Conservation (phyloP, 2,329 filamentous ascomycete genomes). For the Apiospora phragmitis region DNA sequence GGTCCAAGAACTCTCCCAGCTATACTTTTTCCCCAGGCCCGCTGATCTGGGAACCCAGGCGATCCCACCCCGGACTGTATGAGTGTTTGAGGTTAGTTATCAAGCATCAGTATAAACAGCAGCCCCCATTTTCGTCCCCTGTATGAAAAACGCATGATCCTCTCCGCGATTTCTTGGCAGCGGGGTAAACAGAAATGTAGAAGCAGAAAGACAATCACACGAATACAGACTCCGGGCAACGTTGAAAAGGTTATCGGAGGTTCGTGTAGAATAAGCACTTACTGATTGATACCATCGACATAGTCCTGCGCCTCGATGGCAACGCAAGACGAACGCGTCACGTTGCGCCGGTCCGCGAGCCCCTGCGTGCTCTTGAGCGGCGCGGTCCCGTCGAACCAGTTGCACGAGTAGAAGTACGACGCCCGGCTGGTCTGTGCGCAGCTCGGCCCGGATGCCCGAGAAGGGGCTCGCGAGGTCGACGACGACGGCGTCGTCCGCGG, state of each 20-base stretch:
- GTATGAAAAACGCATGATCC: too few relatives aligned
- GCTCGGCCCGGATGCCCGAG: constrained; percentile 69
- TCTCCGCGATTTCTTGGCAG: background rate
- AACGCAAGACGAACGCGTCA: constrained; percentile 66
- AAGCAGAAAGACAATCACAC: background rate
- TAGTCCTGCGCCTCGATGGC: constrained; percentile 78
- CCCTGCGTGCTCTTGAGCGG: constrained; percentile 62
- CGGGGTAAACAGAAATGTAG: background rate
- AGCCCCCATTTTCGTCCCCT: too few relatives aligned
- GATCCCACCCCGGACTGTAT: constrained; percentile 47
- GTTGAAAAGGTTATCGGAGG: too few relatives aligned
- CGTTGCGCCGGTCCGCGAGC: constrained; percentile 40
- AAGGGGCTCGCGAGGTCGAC: constrained; percentile 61
- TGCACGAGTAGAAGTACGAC: constrained; percentile 74
- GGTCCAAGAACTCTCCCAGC: constrained; percentile 46
- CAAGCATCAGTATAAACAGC: background rate
- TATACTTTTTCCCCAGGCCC: constrained; percentile 41
- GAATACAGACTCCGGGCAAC: too few relatives aligned
- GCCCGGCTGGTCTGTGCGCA: constrained; percentile 70
- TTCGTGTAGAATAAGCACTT: too few relatives aligned
- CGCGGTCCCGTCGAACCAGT: constrained; percentile 51
- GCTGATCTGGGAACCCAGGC: constrained; percentile 40
- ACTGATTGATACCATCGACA: constrained; percentile 76
- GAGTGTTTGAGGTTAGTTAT: background rate
- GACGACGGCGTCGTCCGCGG: constrained; percentile 37